A percentile compares a stretch with the other conserved stretches of the same genome.
These are phyloP conservation scores for Penicillium steckii DNA, from an alignment of 495 filamentous ascomycete genomes.

Conservation along the genomic window DNA sequence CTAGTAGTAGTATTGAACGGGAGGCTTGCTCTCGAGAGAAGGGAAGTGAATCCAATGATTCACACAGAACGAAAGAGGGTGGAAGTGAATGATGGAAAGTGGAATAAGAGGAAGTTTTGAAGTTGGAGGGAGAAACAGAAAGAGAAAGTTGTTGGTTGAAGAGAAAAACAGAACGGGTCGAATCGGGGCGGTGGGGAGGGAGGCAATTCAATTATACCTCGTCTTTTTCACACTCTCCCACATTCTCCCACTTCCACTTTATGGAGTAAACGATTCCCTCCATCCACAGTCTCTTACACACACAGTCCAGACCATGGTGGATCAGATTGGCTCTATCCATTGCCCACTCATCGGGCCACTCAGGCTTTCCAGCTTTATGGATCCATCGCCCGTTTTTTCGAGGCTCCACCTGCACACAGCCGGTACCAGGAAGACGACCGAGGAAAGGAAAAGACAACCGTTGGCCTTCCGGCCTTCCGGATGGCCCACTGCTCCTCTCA, in stretches of 20 bases:
- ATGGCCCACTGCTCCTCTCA: constrained; percentile 7
- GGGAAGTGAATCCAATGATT: not conserved
- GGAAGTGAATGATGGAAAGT: not conserved
- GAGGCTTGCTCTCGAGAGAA: constrained; percentile 7
- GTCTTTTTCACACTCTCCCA: not conserved
- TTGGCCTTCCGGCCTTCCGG: constrained; percentile 22
- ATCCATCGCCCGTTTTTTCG: constrained; percentile 12
- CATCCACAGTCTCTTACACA: constrained; percentile 2
- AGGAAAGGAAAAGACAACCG: constrained; percentile 16
- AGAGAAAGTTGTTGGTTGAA: not conserved
- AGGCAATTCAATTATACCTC: not conserved
- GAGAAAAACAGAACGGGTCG: too few relatives aligned
- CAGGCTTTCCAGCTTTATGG: not conserved
- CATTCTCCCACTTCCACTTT: not conserved
- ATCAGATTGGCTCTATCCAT: not conserved
- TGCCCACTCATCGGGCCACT: constrained; percentile 3
- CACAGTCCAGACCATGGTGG: not conserved
- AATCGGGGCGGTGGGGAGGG: not conserved
- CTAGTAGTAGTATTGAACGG: too few relatives aligned
- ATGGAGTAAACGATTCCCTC: not conserved
- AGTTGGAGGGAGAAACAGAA: not conserved
- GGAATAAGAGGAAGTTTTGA: constrained; percentile 2
- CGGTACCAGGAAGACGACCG: constrained; percentile 3
- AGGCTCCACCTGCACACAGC: constrained; percentile 24
- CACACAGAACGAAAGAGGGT: constrained; percentile 1